Conservation (phyloP, 1,284 basidiomycete species). For the Flammula alnicola region DNA sequence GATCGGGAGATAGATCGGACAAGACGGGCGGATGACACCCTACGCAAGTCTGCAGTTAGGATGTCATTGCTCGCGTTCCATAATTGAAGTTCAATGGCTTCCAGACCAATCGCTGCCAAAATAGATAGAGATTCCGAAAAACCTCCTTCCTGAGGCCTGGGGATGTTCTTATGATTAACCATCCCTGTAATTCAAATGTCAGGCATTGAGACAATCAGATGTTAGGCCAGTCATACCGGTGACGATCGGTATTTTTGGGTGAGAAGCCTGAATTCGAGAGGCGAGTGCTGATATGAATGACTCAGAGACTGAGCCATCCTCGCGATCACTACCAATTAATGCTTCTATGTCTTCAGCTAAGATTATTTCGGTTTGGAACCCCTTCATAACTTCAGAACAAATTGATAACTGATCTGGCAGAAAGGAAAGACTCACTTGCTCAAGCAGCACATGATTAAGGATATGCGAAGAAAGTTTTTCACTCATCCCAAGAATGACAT, state of each 20-base stretch:
- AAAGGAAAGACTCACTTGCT: constrained; percentile 3
- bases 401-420: neutral
- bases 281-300: neutral
- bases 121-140: constrained; percentile 3
- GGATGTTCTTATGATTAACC: neutral
- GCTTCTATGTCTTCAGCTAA: constrained; percentile 5
- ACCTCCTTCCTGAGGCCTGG: neutral
- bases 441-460: neutral
- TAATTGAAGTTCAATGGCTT: constrained; percentile 2
- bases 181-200: neutral
- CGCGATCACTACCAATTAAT: neutral
- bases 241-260: constrained; percentile 4
- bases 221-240: neutral
- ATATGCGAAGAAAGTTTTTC: neutral
- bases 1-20: neutral
- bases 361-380: constrained; percentile 4
- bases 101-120: neutral
- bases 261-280: neutral
- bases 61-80: constrained; percentile 5
- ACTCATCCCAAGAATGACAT: neutral
- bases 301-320: neutral
- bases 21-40: constrained; percentile 1
- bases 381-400: neutral
- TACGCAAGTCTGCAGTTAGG: constrained; percentile 1
- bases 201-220: neutral